A percentile compares a stretch with the other conserved stretches of the same genome.
These are phyloP conservation scores for Talaromyces sp. DNA, from an alignment of 2,329 filamentous ascomycete genomes.

Conservation along the genomic window DNA sequence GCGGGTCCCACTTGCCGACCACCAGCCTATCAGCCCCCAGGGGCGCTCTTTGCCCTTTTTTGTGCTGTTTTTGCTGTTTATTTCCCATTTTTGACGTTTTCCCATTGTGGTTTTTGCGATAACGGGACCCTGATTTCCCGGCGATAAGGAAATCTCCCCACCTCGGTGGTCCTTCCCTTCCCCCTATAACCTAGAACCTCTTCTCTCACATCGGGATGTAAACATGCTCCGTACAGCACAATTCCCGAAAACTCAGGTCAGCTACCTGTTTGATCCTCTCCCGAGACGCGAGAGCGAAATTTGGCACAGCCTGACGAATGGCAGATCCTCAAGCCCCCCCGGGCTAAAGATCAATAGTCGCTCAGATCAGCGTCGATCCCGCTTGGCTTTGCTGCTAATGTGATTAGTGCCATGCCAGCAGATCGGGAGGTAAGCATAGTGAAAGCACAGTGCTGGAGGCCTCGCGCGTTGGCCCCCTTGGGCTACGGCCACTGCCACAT, in stretches of 20 bases:
- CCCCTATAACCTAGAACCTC: too few relatives aligned
- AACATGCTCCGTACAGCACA: too few relatives aligned
- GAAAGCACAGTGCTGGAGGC: neutral
- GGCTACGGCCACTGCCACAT: neutral
- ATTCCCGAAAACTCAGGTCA: neutral
- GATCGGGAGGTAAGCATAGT: neutral
- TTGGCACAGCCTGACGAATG: neutral
- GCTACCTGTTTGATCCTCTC: neutral
- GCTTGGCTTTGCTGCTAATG: neutral
- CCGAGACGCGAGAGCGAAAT: neutral
- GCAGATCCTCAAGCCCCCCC: neutral
- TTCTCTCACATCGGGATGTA: too few relatives aligned
- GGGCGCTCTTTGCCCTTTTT: neutral
- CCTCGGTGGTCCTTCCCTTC: too few relatives aligned
- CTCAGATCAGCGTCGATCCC: constrained; percentile 11
- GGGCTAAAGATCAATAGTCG: constrained; percentile 13
- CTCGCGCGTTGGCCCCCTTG: neutral
- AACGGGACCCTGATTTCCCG: too few relatives aligned
- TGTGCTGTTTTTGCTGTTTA: neutral
- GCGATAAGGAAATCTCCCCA: too few relatives aligned
- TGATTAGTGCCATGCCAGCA: neutral
- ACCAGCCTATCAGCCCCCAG: neutral
- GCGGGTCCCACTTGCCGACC: neutral
- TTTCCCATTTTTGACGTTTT: neutral
- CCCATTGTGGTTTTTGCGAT: too few relatives aligned